Base-by-base conservation (phyloP, 192 early-diverging fungal species). In the Rhizophagus sp. region DNA sequence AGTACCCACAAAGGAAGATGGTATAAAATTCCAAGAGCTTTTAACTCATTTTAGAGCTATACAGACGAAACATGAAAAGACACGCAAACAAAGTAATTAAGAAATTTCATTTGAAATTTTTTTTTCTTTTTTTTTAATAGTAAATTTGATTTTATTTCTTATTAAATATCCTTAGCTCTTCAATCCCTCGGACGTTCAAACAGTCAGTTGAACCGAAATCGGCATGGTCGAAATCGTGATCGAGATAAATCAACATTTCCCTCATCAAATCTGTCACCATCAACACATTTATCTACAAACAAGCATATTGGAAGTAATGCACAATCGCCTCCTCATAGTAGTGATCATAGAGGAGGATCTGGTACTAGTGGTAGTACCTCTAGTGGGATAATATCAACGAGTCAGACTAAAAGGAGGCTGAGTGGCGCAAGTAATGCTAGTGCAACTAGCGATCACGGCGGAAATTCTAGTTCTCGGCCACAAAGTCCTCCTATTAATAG, bases 31-130 rank as follows among this genome's bases (percentile, higher is more conserved):
- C 84, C 82, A 85, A 49, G 94, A 95, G 3, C 82, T 96, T 0
- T 82, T 95, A 24, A 81, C 83, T 12, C 94, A 96, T 76, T 96
- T 96, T 76, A 87, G 89, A 57, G 67, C 82, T 24, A 93, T 95
- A 24, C 95, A 96, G 73, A 66, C 76, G 2, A 86, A 90, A 24
- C 95, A 96, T 84, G 95, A 96, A 75, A 88, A 90, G 34, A 84
- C 82, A n/a, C 85, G 93, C 10, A 87, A 88, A 52, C 83, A 88
- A 67, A 85, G 88, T 79, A 78, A 47, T 50, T 24, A 71, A 8
- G 39, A 50, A 47, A 33, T 34, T 4, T 27, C 11, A 62, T 24
- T 41, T 72, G 25, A 73, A 61, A 34, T 49, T 33, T 24, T 70
- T 24, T 75, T 80, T 22, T 11, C 15, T 19, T 34, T 11, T 25